Conservation (phyloP, 2,329 filamentous ascomycete genomes). For the Dothiorella sarmentorum region DNA sequence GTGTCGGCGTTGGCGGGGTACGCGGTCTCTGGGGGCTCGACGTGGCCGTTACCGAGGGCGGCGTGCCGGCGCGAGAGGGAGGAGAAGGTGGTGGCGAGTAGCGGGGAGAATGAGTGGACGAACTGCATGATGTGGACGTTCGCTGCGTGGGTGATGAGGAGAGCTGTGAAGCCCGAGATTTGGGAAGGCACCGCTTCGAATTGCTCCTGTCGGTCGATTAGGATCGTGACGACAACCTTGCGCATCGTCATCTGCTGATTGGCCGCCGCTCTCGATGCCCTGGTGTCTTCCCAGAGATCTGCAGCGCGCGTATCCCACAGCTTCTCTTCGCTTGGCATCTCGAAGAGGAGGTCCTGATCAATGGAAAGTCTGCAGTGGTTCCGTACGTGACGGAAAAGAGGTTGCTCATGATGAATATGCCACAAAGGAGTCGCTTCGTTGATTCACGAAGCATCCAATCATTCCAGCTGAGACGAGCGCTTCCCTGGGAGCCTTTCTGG, state of each 20-base stretch:
- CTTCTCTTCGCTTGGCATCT: conserved; percentile 32
- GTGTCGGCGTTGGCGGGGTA: conserved; percentile 27
- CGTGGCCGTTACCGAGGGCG: conserved; percentile 17
- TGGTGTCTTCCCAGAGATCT: conserved; percentile 26
- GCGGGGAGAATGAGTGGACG: conserved; percentile 25
- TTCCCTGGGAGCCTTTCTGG: conserved; percentile 18
- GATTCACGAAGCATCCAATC: conserved; percentile 32
- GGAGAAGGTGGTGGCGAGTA: conserved; percentile 23
- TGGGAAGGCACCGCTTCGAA: conserved; percentile 17
- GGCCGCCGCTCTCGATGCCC: neutral
- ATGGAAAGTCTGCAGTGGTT: conserved; percentile 32
- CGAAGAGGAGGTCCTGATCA: conserved; percentile 33
- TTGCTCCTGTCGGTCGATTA: conserved; percentile 24
- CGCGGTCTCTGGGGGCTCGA: conserved; percentile 18
- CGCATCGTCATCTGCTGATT: conserved; percentile 21
- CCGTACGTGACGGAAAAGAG: conserved; percentile 33
- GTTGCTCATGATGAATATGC: conserved; percentile 33
- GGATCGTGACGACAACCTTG: conserved; percentile 26
- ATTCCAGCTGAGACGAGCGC: conserved; percentile 24
- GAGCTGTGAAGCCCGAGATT: conserved; percentile 29
- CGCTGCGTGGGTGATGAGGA: conserved; percentile 36
- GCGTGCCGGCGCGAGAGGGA: conserved; percentile 29
- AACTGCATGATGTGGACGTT: conserved; percentile 34
- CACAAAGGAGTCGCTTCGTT: conserved; percentile 31
- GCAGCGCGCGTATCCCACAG: conserved; percentile 32